phyloP scores from a whole-genome alignment of 2,329 filamentous ascomycete genomes.

The Colletotrichum orbiculare region DNA sequence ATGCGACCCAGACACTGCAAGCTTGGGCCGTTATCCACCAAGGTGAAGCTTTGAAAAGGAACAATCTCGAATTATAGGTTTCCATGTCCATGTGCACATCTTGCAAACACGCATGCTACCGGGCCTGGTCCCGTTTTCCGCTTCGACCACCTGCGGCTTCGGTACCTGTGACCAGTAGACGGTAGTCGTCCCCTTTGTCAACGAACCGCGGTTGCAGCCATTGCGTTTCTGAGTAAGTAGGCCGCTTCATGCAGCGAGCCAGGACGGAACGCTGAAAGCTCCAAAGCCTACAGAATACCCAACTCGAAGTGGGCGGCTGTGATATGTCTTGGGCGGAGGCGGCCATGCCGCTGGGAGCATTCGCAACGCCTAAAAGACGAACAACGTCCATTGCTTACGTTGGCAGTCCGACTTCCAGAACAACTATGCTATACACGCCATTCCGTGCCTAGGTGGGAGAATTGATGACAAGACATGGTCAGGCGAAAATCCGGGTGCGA shows the following conservation, averaged over 20 bases:
- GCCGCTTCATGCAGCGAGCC: constrained; percentile 30
- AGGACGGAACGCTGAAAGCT: constrained; percentile 21
- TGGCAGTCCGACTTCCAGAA: too few species aligned
- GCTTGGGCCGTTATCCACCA: background rate
- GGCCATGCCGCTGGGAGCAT: background rate
- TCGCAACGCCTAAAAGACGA: background rate
- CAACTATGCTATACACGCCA: too few species aligned
- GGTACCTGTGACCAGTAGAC: background rate
- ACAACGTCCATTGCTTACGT: background rate
- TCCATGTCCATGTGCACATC: too few species aligned
- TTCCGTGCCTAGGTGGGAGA: too few species aligned
- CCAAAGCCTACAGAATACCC: constrained; percentile 5
- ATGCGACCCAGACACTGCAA: background rate
- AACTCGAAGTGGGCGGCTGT: constrained; percentile 15
- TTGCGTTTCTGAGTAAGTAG: constrained; percentile 33
- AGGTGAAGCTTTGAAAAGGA: background rate
- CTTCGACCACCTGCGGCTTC: background rate
- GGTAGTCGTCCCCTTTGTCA: background rate
- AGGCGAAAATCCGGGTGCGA: too few species aligned
- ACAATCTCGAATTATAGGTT: too few species aligned
- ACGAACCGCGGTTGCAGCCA: constrained; percentile 11
- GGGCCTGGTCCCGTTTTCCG: constrained; percentile 2
- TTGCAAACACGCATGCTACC: background rate
- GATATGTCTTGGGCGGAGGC: constrained; percentile 21
- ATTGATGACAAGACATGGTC: too few species aligned